Conservation (phyloP, 441 rosid species). For the Brassica balearica region DNA sequence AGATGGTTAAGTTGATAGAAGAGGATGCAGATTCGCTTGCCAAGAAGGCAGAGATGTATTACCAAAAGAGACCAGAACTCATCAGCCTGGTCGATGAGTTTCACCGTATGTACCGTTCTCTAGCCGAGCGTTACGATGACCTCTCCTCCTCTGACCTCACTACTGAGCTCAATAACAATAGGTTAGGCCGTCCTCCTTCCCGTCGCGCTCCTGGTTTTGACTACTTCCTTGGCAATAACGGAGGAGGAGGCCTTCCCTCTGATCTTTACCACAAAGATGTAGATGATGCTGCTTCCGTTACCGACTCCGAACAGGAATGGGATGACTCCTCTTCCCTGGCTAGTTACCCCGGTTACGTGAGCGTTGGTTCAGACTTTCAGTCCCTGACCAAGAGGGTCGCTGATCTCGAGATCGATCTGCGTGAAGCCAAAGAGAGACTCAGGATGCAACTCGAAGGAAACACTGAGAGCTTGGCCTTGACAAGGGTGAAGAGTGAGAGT, state of each 20-base stretch:
- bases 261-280: constrained; percentile 71
- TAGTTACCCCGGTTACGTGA: constrained; percentile 60
- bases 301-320: constrained; percentile 81
- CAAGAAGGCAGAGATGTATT: constrained; percentile 64
- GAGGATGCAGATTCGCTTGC: constrained; percentile 65
- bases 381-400: constrained; percentile 50
- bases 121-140: constrained; percentile 63
- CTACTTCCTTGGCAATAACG: constrained; percentile 65
- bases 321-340: constrained; percentile 79
- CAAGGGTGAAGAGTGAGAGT: constrained; percentile 44
- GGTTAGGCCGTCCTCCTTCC: constrained; percentile 59
- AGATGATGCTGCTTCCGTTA: constrained; percentile 71
- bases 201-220: constrained; percentile 91
- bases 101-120: constrained; percentile 51
- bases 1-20: constrained; percentile 51
- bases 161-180: constrained; percentile 49
- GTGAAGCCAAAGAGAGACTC: constrained; percentile 75
- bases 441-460: constrained; percentile 59
- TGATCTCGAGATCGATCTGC: constrained; percentile 79
- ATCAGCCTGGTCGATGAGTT: constrained; percentile 51
- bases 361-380: constrained; percentile 61
- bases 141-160: constrained; percentile 55
- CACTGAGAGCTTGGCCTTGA: constrained; percentile 41
- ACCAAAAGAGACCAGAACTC: constrained; percentile 61
- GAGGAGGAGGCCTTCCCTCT: constrained; percentile 52